phyloP scores from a whole-genome alignment of 2,329 filamentous ascomycete species.

The Hypoxylon sp. region DNA sequence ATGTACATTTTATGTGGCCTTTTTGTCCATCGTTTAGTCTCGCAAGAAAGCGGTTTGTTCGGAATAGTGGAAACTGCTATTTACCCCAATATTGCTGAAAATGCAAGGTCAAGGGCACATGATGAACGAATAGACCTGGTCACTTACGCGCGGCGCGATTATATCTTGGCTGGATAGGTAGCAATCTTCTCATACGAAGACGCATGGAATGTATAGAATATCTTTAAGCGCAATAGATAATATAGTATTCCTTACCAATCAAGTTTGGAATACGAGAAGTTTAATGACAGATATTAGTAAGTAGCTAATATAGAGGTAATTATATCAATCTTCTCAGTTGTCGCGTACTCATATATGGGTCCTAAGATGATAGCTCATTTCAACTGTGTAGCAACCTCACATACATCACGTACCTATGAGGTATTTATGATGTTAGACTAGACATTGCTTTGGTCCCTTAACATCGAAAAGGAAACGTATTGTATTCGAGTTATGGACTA shows the following conservation, averaged over 20 bases:
- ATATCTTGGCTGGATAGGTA: slow-evolving; percentile 3
- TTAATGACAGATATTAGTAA: not conserved
- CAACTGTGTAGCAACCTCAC: not conserved
- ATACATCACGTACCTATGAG: not conserved
- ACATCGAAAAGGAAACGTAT: not conserved
- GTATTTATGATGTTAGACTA: slow-evolving; percentile 1
- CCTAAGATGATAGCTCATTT: slow-evolving; percentile 12
- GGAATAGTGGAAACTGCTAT: slow-evolving; percentile 6
- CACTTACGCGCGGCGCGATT: slow-evolving; percentile 11
- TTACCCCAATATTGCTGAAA: slow-evolving; percentile 8
- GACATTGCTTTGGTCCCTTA: slow-evolving; percentile 6
- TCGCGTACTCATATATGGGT: not conserved
- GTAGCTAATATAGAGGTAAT: too few species aligned
- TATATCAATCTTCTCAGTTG: too few species aligned
- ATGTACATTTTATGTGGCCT: slow-evolving; percentile 6
- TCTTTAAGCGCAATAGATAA: slow-evolving; percentile 3
- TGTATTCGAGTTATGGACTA: not conserved
- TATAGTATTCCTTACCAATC: slow-evolving; percentile 1
- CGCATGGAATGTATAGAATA: not conserved
- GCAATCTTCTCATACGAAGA: slow-evolving; percentile 8
- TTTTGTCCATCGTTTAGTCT: slow-evolving; percentile 10
- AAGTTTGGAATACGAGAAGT: slow-evolving; percentile 3
- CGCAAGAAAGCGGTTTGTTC: slow-evolving; percentile 5
- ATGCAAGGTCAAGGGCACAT: slow-evolving; percentile 6
- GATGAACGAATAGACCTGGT: slow-evolving; percentile 19